Conservation (phyloP, 2,329 filamentous ascomycete genomes). For the Alternaria conjuncta region DNA sequence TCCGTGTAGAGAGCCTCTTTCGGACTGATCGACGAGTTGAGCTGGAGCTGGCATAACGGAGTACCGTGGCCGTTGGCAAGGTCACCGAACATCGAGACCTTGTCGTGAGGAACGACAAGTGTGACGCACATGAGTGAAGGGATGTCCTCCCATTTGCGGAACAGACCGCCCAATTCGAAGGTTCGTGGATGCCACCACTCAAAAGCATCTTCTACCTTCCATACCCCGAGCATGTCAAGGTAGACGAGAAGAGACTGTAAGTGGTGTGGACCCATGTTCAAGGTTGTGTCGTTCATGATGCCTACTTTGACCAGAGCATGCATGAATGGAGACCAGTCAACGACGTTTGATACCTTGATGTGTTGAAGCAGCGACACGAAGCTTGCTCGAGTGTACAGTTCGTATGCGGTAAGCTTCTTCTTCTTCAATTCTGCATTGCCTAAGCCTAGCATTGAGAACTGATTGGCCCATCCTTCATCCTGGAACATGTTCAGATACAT, state of each 20-base stretch:
- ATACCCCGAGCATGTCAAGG: conserved; percentile 14
- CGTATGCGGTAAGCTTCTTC: conserved; percentile 23
- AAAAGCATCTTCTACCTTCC: background rate
- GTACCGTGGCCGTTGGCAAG: background rate
- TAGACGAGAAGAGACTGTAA: conserved; percentile 19
- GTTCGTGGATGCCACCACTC: background rate
- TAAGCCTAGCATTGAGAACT: background rate
- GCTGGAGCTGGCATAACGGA: conserved; percentile 10
- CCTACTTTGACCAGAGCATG: background rate
- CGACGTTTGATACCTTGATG: background rate
- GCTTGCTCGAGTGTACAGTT: conserved; percentile 21
- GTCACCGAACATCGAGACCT: conserved; percentile 9
- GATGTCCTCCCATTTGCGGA: conserved; percentile 22
- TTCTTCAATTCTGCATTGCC: background rate
- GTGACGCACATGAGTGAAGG: conserved; percentile 20
- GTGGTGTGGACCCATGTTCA: conserved; percentile 14
- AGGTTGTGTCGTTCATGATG: conserved; percentile 8
- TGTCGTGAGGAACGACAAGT: conserved; percentile 16
- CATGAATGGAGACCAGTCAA: conserved; percentile 8
- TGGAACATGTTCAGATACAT: conserved; percentile 23
- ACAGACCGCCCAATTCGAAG: background rate
- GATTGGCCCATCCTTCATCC: conserved; percentile 4
- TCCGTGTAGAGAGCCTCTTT: conserved; percentile 10
- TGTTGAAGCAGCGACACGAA: conserved; percentile 13
- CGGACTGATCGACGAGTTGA: conserved; percentile 5